Percentiles rank a stretch among this genome's conserved stretches.
Conservation (phyloP, 179 eudicot genomes). For the Vitellaria paradoxa region DNA sequence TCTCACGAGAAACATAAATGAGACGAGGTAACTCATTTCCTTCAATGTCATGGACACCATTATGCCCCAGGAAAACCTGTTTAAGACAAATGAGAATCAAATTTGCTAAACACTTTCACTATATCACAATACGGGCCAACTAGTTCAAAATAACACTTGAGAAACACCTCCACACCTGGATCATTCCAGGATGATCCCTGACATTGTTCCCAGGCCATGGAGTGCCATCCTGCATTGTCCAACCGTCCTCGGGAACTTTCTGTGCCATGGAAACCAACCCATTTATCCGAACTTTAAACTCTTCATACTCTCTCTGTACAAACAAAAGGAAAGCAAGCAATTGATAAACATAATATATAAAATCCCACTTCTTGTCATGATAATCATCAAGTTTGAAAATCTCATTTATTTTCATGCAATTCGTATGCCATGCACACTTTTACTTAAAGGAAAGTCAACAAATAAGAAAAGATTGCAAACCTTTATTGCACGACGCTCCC, state of each 20-base stretch:
- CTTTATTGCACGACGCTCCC: constrained; percentile 89
- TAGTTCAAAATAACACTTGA: neutral
- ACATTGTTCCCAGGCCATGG: constrained; percentile 86
- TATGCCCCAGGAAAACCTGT: constrained; percentile 30
- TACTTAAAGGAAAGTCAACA: neutral
- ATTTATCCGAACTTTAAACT: constrained; percentile 68
- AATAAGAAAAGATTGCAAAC: constrained; percentile 19
- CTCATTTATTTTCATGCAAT: neutral
- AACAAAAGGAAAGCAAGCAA: neutral
- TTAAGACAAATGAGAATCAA: neutral
- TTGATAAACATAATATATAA: neutral
- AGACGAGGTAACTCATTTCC: constrained; percentile 32
- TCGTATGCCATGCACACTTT: neutral
- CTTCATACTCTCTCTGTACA: constrained; percentile 75
- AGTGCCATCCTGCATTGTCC: constrained; percentile 87
- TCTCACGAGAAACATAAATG: constrained; percentile 35
- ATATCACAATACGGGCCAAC: neutral
- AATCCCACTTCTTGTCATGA: neutral
- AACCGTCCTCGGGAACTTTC: constrained; percentile 81
- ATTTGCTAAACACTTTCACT: neutral
- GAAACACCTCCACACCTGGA: constrained; percentile 40
- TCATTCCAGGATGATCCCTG: constrained; percentile 89
- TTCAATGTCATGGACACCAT: constrained; percentile 28
- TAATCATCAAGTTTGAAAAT: neutral
- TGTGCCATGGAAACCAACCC: constrained; percentile 69